Base-by-base conservation (phyloP, 768 basidiomycete genomes). In the Russula abietina region DNA sequence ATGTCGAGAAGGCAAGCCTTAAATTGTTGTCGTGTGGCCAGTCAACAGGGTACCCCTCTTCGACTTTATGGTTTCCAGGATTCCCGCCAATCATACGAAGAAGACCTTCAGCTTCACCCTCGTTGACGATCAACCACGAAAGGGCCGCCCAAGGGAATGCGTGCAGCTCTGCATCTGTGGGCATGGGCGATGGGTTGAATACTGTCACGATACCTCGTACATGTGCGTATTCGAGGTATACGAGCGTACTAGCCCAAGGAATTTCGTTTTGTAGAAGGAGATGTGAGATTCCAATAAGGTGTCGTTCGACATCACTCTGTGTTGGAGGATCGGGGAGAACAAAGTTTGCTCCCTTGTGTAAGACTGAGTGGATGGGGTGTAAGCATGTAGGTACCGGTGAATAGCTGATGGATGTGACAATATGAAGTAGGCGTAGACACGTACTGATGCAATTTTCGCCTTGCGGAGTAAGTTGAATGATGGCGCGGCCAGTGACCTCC, bases 401-500 rank as follows among this genome's bases (percentile, higher is more conserved):
- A 41, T 22, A 19, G 46, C 22, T 22, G 22, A 12, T 12, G 41
- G 17, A 19, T 17, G 36, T 22, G 24, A n/a, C n/a, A n/a, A n/a
- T n/a, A n/a, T n/a, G 0, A 43, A 19, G 5, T 22, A 26, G 12
- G 28, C 16, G 3, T 14, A 36, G 33, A 38, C 22, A 71, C 80
- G 54, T 60, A 84, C 84, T 80, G 67, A 86, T 86, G 66, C 82
- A 80, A 63, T 86, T 86, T 70, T 86, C 83, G 38, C 85, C 85
- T 24, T 75, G 73, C 8, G 80, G 74, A 5, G 81, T 74, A 3
- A 86, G 78, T 68, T 86, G 85, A 28, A 86, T 84, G 22, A 86
- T 75, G 1, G 85, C 85, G 3, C 84, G 76, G 16, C 85, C 85
- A 2, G 82, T 85, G 0, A 78, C 75, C 62, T 77, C 78, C 80